Conservation (phyloP, 2,329 filamentous ascomycete species). For the Alternaria triticina region DNA sequence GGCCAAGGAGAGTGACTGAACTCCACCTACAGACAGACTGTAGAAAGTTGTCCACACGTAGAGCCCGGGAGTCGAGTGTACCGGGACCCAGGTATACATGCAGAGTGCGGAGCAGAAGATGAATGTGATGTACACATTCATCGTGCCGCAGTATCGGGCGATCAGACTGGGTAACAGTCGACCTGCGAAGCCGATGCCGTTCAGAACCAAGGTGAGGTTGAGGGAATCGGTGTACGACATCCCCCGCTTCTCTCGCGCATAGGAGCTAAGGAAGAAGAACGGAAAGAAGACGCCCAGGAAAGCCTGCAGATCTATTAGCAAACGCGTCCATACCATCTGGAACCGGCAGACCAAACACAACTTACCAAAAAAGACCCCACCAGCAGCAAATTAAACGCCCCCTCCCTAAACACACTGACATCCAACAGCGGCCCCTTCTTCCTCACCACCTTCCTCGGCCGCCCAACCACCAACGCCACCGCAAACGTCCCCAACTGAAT, state of each 20-base stretch:
- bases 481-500: neutral
- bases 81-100: neutral
- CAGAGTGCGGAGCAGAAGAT: neutral
- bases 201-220: neutral
- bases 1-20: neutral
- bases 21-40: neutral
- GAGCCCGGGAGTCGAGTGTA: neutral
- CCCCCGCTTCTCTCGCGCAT: neutral
- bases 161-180: neutral
- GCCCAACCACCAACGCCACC: neutral
- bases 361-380: neutral
- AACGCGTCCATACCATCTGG: neutral
- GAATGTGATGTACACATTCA: neutral
- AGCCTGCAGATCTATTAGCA: neutral
- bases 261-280: neutral
- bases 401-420: neutral
- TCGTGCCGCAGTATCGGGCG: neutral
- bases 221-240: neutral
- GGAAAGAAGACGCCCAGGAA: neutral
- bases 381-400: neutral
- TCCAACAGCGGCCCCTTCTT: neutral
- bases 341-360: accelerated
- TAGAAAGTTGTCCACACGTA: neutral
- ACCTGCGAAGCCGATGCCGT: neutral
- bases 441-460: no score